These are phyloP conservation scores for Paracamarosporium sp. DNA, from an alignment of 2,329 filamentous ascomycete genomes.

Conservation along the genomic window DNA sequence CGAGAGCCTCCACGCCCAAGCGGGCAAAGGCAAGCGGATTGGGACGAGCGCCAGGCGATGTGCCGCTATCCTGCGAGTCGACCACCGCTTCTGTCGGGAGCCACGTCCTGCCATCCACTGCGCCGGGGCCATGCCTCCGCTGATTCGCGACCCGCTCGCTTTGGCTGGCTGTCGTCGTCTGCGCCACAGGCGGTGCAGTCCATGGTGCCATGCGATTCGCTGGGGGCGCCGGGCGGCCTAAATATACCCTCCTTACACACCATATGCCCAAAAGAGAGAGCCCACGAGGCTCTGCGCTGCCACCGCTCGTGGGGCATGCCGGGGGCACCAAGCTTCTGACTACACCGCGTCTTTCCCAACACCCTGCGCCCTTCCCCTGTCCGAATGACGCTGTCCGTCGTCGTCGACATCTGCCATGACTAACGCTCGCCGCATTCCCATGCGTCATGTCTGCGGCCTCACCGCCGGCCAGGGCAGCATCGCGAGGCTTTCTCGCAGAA, in stretches of 20 bases:
- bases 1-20: slow-evolving; percentile 28
- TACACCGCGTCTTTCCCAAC: slow-evolving; percentile 29
- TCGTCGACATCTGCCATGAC: background rate
- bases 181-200: slow-evolving; percentile 39
- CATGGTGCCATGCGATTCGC: background rate
- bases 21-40: slow-evolving; percentile 39
- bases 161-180: slow-evolving; percentile 16
- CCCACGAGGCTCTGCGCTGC: slow-evolving; percentile 8
- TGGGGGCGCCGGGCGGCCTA: slow-evolving; percentile 3
- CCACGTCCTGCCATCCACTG: slow-evolving; percentile 20
- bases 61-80: slow-evolving; percentile 21
- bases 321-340: slow-evolving; percentile 28
- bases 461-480: slow-evolving; percentile 24
- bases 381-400: slow-evolving; percentile 3
- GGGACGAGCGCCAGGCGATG: slow-evolving; percentile 26
- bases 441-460: slow-evolving; percentile 24
- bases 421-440: background rate
- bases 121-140: slow-evolving; percentile 18
- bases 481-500: slow-evolving; percentile 6
- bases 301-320: slow-evolving; percentile 1
- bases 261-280: slow-evolving; percentile 10
- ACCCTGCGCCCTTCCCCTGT: slow-evolving; percentile 6
- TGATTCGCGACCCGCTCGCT: slow-evolving; percentile 34
- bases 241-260: slow-evolving; percentile 10
- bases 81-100: slow-evolving; percentile 39